Evolutionary conservation across 371 early-diverging fungal species (phyloP), one percentile per base, ranked within the genome.

Genomic region (Choanephora cucurbitarum): DNA sequence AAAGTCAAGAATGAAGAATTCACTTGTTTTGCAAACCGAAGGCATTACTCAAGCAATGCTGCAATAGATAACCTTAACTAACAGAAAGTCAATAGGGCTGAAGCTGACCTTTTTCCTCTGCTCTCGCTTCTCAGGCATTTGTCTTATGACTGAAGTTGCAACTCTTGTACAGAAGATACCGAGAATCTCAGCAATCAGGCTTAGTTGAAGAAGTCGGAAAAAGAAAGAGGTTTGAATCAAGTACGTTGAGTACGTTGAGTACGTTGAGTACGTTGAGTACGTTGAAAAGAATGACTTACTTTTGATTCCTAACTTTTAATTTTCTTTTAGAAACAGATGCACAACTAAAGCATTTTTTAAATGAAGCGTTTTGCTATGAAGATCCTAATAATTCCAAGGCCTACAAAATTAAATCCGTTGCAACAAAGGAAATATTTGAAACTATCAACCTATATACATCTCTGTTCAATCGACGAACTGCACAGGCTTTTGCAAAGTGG

Each of bases 281-380:
- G 49, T 49, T 28, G 45, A 9, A 22, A 45, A 41, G 17, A 45
- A 22, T 47, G 28, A 28, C 28, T 28, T 28, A 28, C 28, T 28
- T 28, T 28, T 28, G 28, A 28, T 28, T 28, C 7, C 7, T 49
- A 44, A 49, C 50, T 39, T 57, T 40, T 57, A 50, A 50, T 41
- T 50, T 34, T 57, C 40, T 39, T 58, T 59, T 52, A 52, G 52
- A 48, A 18, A 59, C 59, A 22, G 31, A 52, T 48, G 43, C 53
- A 52, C 57, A 49, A 57, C 5, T 43, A 21, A 44, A 33, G 15
- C 49, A 33, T 23, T 57, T 57, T 33, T 15, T 57, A 8, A 49
- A 49, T 45, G 49, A 57, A 43, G 49, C 39, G 7, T 58, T 43
- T 58, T 58, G 58, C 23, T 21, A 2, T 43, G 49, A 52, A 52